phyloP scores from a whole-genome alignment of 768 basidiomycete genomes.

The Mycena metata region DNA sequence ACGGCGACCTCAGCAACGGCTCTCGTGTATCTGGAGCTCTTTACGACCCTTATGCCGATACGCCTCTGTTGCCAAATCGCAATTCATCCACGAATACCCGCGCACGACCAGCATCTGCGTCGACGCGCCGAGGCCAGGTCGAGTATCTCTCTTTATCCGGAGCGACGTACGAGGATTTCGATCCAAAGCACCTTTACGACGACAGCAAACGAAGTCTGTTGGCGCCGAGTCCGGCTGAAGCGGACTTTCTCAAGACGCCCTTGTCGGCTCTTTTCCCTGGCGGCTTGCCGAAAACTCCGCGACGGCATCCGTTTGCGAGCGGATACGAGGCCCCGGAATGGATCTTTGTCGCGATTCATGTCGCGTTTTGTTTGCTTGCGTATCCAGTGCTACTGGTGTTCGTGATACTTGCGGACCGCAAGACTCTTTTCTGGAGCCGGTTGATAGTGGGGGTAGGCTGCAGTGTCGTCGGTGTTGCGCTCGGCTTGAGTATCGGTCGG shows the following conservation, averaged over 20 bases:
- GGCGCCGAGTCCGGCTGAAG: constrained; percentile 19
- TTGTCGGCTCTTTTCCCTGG: constrained; percentile 33
- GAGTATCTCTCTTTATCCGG: constrained; percentile 12
- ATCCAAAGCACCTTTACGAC: constrained; percentile 11
- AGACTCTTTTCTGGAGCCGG: constrained; percentile 57
- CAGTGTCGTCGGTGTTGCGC: constrained; percentile 48
- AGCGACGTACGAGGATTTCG: constrained; percentile 17
- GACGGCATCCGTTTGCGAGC: constrained; percentile 46
- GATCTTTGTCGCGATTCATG: constrained; percentile 47
- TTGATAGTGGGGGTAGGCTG: constrained; percentile 53
- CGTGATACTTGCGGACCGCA: constrained; percentile 45
- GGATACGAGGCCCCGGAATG: constrained; percentile 53
- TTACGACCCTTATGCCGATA: constrained; percentile 30
- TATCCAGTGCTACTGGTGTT: constrained; percentile 52
- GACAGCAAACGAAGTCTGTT: background rate
- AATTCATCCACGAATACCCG: no score
- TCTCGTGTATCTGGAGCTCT: background rate
- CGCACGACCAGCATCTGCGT: no score
- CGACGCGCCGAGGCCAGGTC: background rate
- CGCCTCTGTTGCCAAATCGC: constrained; percentile 21
- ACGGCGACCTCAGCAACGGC: background rate
- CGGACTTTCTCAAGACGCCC: constrained; percentile 27
- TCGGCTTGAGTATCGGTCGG: constrained; percentile 49
- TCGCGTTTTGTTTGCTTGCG: constrained; percentile 47
- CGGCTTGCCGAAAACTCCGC: constrained; percentile 33